phyloP scores from a whole-genome alignment of 108 stramenopile genomes.

The Skeletonema costatum region DNA sequence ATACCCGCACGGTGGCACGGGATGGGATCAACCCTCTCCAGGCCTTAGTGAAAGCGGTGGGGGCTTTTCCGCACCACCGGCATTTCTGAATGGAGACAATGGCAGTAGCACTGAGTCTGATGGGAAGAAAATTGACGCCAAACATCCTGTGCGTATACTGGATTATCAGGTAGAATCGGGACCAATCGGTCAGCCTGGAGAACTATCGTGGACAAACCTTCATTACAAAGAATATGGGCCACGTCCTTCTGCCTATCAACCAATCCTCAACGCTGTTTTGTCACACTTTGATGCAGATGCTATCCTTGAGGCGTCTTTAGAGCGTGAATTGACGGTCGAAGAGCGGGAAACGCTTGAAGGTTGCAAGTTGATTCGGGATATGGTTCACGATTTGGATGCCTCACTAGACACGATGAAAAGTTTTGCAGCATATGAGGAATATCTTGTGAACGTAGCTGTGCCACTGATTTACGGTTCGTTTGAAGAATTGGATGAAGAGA shows the following conservation, averaged over 20 bases:
- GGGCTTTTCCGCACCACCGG: constrained; percentile 19
- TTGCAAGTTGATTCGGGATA: constrained; percentile 78
- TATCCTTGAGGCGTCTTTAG: constrained; percentile 63
- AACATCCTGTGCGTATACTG: constrained; percentile 28
- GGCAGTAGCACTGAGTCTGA: constrained; percentile 7
- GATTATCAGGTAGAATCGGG: constrained; percentile 40
- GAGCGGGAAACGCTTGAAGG: constrained; percentile 89
- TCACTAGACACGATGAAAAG: constrained; percentile 58
- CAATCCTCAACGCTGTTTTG: constrained; percentile 68
- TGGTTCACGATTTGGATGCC: constrained; percentile 85
- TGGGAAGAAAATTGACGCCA: constrained; percentile 25
- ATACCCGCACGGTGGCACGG: constrained; percentile 72
- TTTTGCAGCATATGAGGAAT: constrained; percentile 80
- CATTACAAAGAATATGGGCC: constrained; percentile 57
- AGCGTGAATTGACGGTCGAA: constrained; percentile 72
- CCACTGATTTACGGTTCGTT: constrained; percentile 85
- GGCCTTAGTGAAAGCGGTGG: constrained; percentile 47
- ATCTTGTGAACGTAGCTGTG: constrained; percentile 71
- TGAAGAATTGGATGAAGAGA: constrained; percentile 83
- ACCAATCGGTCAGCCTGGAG: constrained; percentile 6
- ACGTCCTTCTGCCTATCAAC: constrained; percentile 67
- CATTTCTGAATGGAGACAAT: constrained; percentile 3
- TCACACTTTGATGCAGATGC: constrained; percentile 84
- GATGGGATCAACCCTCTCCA: constrained; percentile 51
- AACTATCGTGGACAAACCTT: constrained; percentile 33